A percentile compares a stretch with the other conserved stretches of the same genome.
phyloP scores from a whole-genome alignment of 1,139 yeast species.

The Geotrichum siamense region DNA sequence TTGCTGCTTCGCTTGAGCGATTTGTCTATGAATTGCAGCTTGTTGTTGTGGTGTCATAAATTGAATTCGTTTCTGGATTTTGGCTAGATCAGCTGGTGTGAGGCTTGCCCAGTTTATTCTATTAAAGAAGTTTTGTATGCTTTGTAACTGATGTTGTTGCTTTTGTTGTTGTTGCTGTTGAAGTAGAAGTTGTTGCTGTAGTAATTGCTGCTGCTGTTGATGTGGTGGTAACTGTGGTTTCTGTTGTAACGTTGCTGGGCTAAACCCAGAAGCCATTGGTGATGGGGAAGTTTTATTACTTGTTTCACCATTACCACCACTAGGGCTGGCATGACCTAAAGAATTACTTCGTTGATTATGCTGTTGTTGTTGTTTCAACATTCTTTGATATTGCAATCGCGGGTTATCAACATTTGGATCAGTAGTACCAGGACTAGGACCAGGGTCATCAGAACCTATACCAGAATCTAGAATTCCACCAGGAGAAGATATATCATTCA shows the following conservation, averaged over 20 bases:
- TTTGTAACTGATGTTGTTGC: constrained; percentile 10
- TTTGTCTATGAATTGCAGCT: constrained; percentile 13
- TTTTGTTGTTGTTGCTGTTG: constrained; percentile 13
- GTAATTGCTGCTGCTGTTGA: constrained; percentile 13
- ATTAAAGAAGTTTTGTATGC: constrained; percentile 3
- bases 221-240: not conserved
- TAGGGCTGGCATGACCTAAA: not conserved
- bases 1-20: constrained; percentile 10
- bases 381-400: constrained; percentile 8
- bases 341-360: constrained; percentile 10
- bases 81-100: constrained; percentile 13
- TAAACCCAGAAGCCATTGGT: not conserved
- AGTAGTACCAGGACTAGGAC: not conserved
- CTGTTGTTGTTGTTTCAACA: constrained; percentile 14
- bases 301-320: constrained; percentile 2
- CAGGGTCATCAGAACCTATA: too few species aligned
- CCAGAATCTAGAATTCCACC: too few species aligned
- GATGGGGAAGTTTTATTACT: constrained; percentile 2
- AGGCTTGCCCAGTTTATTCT: constrained; percentile 10
- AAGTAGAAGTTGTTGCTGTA: constrained; percentile 11
- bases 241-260: not conserved
- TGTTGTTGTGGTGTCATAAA: constrained; percentile 14
- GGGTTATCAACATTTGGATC: constrained; percentile 7
- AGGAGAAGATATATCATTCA: constrained; percentile 6
- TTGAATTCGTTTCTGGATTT: constrained; percentile 11